Percentiles rank a stretch among this genome's conserved stretches.
phyloP scores from a whole-genome alignment of 129 eudicot genomes.

The Scalesia atractyloides region DNA sequence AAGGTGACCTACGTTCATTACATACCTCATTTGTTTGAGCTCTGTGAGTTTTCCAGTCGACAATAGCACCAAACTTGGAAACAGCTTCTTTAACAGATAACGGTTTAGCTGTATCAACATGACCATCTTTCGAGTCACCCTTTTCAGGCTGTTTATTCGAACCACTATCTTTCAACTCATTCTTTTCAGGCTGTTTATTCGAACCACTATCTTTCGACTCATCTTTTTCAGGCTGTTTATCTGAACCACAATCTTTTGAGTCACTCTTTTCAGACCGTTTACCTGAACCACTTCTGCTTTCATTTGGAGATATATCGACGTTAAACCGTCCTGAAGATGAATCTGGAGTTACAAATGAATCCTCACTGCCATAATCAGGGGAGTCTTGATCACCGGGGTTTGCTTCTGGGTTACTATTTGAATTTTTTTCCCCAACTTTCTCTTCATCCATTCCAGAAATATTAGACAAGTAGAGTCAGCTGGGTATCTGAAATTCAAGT shows the following conservation, averaged over 20 bases:
- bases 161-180: conserved; percentile 15
- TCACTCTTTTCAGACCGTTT: conserved; percentile 25
- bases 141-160: conserved; percentile 30
- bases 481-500: conserved; percentile 25
- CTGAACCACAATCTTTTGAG: conserved; percentile 1
- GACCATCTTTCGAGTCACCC: conserved; percentile 20
- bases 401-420: conserved; percentile 10
- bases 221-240: conserved; percentile 9
- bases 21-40: conserved; percentile 75
- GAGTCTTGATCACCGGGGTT: conserved; percentile 32
- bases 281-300: conserved; percentile 12
- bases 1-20: too few relatives aligned
- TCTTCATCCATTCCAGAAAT: conserved; percentile 55
- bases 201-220: conserved; percentile 19
- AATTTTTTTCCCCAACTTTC: conserved; percentile 28
- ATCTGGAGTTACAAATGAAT: conserved; percentile 32
- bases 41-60: conserved; percentile 91
- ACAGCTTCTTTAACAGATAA: conserved; percentile 85
- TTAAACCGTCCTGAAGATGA: conserved; percentile 33
- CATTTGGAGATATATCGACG: conserved; percentile 4
- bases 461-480: conserved; percentile 33
- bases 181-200: conserved; percentile 17
- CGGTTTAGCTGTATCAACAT: conserved; percentile 70
- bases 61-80: conserved; percentile 79
- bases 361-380: conserved; percentile 23